Base-by-base conservation (phyloP, 345 rosid species). In the Arabidopsis arenosa region DNA sequence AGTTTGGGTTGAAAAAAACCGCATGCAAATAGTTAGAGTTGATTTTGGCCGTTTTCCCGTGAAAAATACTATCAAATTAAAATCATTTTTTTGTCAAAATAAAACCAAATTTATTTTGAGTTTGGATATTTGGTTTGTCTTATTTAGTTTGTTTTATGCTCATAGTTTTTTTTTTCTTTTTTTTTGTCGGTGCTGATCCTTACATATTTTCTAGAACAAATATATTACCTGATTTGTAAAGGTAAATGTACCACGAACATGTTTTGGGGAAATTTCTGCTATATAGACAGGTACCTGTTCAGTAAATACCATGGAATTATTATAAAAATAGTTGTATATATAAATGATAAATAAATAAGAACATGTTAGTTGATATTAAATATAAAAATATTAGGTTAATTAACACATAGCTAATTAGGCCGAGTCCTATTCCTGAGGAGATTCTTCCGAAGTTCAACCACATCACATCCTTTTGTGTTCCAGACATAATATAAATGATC, bases 391-490 rank as follows among this genome's bases (percentile, higher is more conserved):
- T 12, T 14, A 54, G 66, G 23, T 13, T 48, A 48, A 57, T 47
- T 82, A 86, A 85, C 86, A 65, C 83, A 74, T 86, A 86, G 60
- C 54, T 51, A 35, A 62, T 43, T 45, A 85, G 39, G 14, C 84
- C 88, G 58, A 65, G n/a, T 37, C 84, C 90, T 32, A 84, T 12
- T 44, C 88, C 86, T 2, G 79, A 18, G 2, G 51, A 84, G 9
- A 78, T 7, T 78, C 88, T 78, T 41, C 88, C 86, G 2, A 80
- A 18, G 74, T 80, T 61, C 51, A 83, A 69, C 70, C 75, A 78
- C 76, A 79, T 61, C 14, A 76, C 81, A 70, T 62, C 67, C 86
- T 84, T 74, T 55, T 4, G 41, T 41, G 11, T 55, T 53, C 35
- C n/a, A 79, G 13, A 56, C 76, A 78, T 6, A 53, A 37, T 11